Conservation (phyloP, 768 basidiomycete species). For the Phaeotremella skinneri region DNA sequence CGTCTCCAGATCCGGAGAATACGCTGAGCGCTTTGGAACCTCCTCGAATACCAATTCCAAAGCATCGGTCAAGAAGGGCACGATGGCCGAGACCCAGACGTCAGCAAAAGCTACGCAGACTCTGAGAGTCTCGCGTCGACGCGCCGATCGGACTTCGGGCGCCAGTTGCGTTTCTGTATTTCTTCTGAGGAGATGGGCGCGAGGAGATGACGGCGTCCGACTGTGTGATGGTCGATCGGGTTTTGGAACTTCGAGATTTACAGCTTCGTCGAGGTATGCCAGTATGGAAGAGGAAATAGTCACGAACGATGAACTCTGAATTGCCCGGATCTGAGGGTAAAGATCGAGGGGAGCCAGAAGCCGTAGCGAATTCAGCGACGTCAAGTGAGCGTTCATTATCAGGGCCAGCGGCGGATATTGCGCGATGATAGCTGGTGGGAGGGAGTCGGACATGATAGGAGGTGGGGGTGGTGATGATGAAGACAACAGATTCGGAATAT, state of each 20-base stretch:
- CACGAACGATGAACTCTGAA: constrained; percentile 20
- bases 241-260: constrained; percentile 3
- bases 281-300: constrained; percentile 6
- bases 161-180: constrained; percentile 39
- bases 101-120: constrained; percentile 28
- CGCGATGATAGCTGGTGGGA: constrained; percentile 67
- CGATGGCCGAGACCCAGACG: constrained; percentile 20
- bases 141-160: constrained; percentile 27
- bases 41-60: neutral
- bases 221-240: constrained; percentile 17
- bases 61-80: constrained; percentile 11
- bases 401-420: constrained; percentile 73
- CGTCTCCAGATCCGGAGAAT: constrained; percentile 1
- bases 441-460: constrained; percentile 51
- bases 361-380: constrained; percentile 74
- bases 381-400: constrained; percentile 69
- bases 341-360: constrained; percentile 70
- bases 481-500: constrained; percentile 13
- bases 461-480: constrained; percentile 57
- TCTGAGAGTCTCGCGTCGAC: constrained; percentile 23
- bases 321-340: constrained; percentile 5
- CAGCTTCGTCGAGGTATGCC: constrained; percentile 3
- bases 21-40: constrained; percentile 10
- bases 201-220: constrained; percentile 34
- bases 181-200: constrained; percentile 32